Percentiles rank a stretch among this genome's conserved stretches.
Conservation (phyloP, 1,284 basidiomycete genomes). For the Coniophora puteana region DNA sequence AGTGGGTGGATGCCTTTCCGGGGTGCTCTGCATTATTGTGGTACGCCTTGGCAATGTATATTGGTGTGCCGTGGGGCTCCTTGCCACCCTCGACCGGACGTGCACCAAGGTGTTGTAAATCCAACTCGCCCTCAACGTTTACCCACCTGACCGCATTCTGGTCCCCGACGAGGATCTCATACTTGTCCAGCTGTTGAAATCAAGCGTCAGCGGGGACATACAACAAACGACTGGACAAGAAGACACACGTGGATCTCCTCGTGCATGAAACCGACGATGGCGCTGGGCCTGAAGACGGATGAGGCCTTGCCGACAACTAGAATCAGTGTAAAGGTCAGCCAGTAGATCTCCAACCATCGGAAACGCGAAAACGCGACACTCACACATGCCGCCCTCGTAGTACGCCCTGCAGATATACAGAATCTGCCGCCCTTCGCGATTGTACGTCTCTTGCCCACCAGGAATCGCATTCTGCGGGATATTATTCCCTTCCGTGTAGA, state of each 20-base stretch:
- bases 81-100: conserved; percentile 64
- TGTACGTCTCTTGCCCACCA: conserved; percentile 51
- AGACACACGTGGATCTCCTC: conserved; percentile 53
- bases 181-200: conserved; percentile 47
- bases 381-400: no score
- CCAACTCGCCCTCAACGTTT: conserved; percentile 39
- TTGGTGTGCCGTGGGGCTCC: conserved; percentile 55
- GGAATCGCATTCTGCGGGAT: conserved; percentile 57
- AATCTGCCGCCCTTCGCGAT: no score
- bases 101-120: conserved; percentile 38
- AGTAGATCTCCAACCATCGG: no score
- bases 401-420: conserved; percentile 61
- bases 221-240: neutral
- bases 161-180: conserved; percentile 69
- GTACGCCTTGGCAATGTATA: conserved; percentile 59
- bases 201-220: conserved; percentile 4
- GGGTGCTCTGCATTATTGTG: conserved; percentile 52
- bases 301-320: conserved; percentile 68
- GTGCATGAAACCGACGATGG: conserved; percentile 54
- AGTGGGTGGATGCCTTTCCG: conserved; percentile 54
- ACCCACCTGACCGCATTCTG: conserved; percentile 58
- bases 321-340: conserved; percentile 1
- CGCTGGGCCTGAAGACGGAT: conserved; percentile 51
- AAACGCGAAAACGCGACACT: no score
- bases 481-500: conserved; percentile 51